A percentile compares a stretch with the other conserved stretches of the same genome.
phyloP scores from a whole-genome alignment of 805 yeast species.

The Lipomyces kockii region DNA sequence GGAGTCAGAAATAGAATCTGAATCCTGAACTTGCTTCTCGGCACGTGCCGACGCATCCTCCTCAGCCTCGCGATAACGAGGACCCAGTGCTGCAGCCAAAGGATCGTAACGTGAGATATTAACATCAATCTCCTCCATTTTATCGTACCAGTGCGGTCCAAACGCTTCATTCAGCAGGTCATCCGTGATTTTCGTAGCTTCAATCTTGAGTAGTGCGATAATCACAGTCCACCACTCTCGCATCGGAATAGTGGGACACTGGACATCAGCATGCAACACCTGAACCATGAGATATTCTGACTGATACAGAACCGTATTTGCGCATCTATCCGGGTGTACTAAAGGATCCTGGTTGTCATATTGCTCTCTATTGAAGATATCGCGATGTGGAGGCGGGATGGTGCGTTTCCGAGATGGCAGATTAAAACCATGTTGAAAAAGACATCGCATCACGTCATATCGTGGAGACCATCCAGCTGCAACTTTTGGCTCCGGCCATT shows the following conservation, averaged over 20 bases:
- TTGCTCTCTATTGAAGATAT: slow-evolving; percentile 5
- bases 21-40: neutral
- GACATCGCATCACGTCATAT: slow-evolving; percentile 25
- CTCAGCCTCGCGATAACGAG: neutral
- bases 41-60: neutral
- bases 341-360: slow-evolving; percentile 10
- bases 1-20: neutral
- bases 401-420: neutral
- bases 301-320: neutral
- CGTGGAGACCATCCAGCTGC: slow-evolving; percentile 25
- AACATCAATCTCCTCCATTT: neutral
- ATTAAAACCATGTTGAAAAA: slow-evolving; percentile 10
- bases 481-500: neutral
- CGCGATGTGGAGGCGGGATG: slow-evolving; percentile 4
- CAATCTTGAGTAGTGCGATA: slow-evolving; percentile 12
- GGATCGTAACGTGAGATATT: neutral
- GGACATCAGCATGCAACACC: neutral
- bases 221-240: slow-evolving; percentile 8
- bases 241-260: slow-evolving; percentile 2
- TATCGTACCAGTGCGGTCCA: slow-evolving; percentile 9
- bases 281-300: neutral
- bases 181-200: slow-evolving; percentile 10
- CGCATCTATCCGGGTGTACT: neutral
- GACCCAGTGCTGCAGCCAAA: neutral
- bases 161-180: slow-evolving; percentile 13